phyloP scores from a whole-genome alignment of 176 grass and related monocot genomes.

The Canna indica region DNA sequence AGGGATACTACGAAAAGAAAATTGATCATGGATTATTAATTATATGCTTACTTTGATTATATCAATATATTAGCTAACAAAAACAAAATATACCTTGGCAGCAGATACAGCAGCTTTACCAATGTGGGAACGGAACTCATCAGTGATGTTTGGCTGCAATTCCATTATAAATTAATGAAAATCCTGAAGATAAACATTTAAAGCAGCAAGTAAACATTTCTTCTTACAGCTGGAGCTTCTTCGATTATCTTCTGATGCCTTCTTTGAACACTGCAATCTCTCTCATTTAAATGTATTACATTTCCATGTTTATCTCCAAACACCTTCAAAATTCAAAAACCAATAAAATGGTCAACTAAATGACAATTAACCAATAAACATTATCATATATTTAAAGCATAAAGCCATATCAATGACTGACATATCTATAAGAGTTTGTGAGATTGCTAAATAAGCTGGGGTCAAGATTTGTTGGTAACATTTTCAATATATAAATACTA shows the following conservation, averaged over 20 bases:
- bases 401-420: neutral
- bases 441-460: neutral
- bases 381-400: neutral
- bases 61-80: slow-evolving; percentile 12
- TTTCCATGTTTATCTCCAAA: slow-evolving; percentile 89
- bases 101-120: slow-evolving; percentile 82
- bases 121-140: slow-evolving; percentile 63
- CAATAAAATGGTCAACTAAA: slow-evolving; percentile 6
- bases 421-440: neutral
- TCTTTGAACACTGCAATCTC: slow-evolving; percentile 96
- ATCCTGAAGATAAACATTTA: slow-evolving; percentile 16
- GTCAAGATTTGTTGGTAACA: neutral
- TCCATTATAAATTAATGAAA: slow-evolving; percentile 18
- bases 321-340: slow-evolving; percentile 37
- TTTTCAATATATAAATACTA: no score
- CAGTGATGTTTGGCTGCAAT: slow-evolving; percentile 67
- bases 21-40: no score
- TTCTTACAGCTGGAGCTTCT: slow-evolving; percentile 89
- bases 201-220: slow-evolving; percentile 8
- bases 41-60: no score
- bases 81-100: slow-evolving; percentile 58
- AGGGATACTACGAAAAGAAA: no score
- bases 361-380: neutral
- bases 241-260: slow-evolving; percentile 97
- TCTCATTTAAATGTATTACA: slow-evolving; percentile 87